These are phyloP conservation scores for Yarrowia keelungensis DNA, from an alignment of 805 yeast genomes.

Conservation along the genomic window DNA sequence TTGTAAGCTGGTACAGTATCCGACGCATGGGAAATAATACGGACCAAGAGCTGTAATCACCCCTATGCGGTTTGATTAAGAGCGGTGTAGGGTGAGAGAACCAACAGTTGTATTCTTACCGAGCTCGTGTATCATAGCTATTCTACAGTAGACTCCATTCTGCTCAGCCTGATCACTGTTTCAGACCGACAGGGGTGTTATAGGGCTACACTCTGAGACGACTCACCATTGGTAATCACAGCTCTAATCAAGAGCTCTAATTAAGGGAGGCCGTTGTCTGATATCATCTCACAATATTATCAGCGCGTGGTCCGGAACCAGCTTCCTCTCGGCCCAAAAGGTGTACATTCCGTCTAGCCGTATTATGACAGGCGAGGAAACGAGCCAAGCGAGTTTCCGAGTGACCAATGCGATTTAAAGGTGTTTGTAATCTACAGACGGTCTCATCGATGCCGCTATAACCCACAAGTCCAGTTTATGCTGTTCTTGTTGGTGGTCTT, in stretches of 20 bases:
- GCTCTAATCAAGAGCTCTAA: neutral
- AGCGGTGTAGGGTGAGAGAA: neutral
- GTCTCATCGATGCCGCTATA: too few relatives aligned
- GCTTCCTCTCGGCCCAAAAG: neutral
- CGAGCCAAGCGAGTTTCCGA: too few relatives aligned
- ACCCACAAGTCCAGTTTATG: too few relatives aligned
- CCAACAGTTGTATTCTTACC: too few relatives aligned
- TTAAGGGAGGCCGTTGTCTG: conserved; percentile 1
- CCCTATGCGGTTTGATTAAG: neutral
- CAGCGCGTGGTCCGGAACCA: conserved; percentile 13
- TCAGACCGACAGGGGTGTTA: conserved; percentile 25
- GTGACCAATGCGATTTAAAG: too few relatives aligned
- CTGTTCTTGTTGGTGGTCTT: too few relatives aligned
- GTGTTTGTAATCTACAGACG: too few relatives aligned
- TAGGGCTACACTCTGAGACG: neutral
- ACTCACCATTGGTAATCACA: neutral
- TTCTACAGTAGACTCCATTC: too few relatives aligned
- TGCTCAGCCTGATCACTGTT: neutral
- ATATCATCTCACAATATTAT: neutral
- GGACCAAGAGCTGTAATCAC: neutral
- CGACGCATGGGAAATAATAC: neutral
- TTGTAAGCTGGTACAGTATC: too few relatives aligned
- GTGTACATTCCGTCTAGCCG: conserved; percentile 5
- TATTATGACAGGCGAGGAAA: neutral
- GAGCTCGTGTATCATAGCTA: too few relatives aligned